phyloP scores from a whole-genome alignment of 495 filamentous ascomycete species.

The Penicillium paradoxum region DNA sequence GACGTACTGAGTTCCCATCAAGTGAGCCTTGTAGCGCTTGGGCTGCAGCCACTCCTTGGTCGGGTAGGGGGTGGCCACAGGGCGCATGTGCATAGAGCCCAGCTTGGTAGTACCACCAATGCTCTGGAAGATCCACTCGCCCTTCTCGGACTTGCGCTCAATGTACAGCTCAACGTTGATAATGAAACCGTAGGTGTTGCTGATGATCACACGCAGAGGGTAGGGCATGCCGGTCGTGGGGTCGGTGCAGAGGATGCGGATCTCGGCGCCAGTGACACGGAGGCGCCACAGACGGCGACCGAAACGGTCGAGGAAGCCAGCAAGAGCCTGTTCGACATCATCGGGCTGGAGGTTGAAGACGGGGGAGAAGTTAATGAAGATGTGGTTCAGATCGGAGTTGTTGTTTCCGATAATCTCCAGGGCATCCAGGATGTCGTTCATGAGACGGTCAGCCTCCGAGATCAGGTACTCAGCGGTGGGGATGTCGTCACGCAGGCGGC shows the following conservation, averaged over 20 bases:
- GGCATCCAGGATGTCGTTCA: slow-evolving; percentile 97
- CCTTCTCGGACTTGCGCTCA: slow-evolving; percentile 95
- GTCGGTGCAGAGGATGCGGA: slow-evolving; percentile 96
- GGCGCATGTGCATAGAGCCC: slow-evolving; percentile 88
- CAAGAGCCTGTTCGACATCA: slow-evolving; percentile 91
- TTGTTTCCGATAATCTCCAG: slow-evolving; percentile 98
- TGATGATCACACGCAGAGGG: slow-evolving; percentile 93
- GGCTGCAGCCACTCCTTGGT: slow-evolving; percentile 99
- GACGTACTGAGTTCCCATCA: slow-evolving; percentile 98
- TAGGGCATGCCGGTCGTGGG: slow-evolving; percentile 78
- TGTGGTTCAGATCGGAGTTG: slow-evolving; percentile 98
- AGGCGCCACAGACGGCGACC: slow-evolving; percentile 93
- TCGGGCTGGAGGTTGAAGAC: slow-evolving; percentile 87
- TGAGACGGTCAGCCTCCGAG: slow-evolving; percentile 90
- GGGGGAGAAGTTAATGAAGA: slow-evolving; percentile 98
- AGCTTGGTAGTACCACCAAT: slow-evolving; percentile 93
- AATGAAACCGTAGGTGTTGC: slow-evolving; percentile 98
- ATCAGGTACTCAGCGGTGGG: slow-evolving; percentile 97
- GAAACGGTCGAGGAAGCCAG: slow-evolving; percentile 93
- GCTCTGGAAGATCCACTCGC: slow-evolving; percentile 96
- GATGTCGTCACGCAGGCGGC: slow-evolving; percentile 91
- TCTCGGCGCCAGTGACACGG: slow-evolving; percentile 94
- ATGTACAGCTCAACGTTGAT: slow-evolving; percentile 97
- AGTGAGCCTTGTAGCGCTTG: slow-evolving; percentile 97
- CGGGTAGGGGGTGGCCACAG: slow-evolving; percentile 87